Base-by-base conservation (phyloP, 1,284 basidiomycete genomes). In the Austroboletus novae-zelandiae region DNA sequence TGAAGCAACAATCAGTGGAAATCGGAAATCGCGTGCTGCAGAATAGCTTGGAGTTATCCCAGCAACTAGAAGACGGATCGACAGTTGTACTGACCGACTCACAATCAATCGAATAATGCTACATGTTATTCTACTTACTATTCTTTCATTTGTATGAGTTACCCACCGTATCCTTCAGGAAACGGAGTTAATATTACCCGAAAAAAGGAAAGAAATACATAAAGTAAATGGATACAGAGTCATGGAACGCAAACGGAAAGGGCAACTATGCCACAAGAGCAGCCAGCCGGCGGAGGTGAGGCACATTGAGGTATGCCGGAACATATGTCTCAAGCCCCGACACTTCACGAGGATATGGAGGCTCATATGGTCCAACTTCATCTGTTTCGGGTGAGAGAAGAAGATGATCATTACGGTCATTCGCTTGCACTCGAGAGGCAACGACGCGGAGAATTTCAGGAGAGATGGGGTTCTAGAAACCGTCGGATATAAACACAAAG, bases 371-470 rank as follows among this genome's bases (percentile, higher is more conserved):
- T 31, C 92, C 92, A 17, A 95, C 94, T 71, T 98, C 95, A 64
- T 98, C 95, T 36, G 90, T 91, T 70, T 98, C 95, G 20, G 94
- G 94, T 29, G 92, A 86, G 50, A 98, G 83, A 53, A 98, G 82
- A 30, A 98, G 78, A 67, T 97, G 94, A 69, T 98, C 95, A 65
- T 91, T 94, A 65, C 93, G 88, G 71, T 98, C 95, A 69, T 95
- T 94, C 46, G 93, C 89, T 62, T 92, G 86, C 44, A 98, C 94
- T 48, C 94, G 83, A 36, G 93, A 91, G 36, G 94, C 93, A 41
- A 98, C 95, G n/a, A 97, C 91, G 51, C 91, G 89, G 43, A 98
- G 77, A 53, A 98, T 98, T 71, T 98, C 95, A 30, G 93, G 91
- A 0, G 94, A 94, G 61, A 98, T 96, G 6, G 95, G 95, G 59